Conservation (phyloP, 2,329 filamentous ascomycete species). For the Incumbomyces lentus region DNA sequence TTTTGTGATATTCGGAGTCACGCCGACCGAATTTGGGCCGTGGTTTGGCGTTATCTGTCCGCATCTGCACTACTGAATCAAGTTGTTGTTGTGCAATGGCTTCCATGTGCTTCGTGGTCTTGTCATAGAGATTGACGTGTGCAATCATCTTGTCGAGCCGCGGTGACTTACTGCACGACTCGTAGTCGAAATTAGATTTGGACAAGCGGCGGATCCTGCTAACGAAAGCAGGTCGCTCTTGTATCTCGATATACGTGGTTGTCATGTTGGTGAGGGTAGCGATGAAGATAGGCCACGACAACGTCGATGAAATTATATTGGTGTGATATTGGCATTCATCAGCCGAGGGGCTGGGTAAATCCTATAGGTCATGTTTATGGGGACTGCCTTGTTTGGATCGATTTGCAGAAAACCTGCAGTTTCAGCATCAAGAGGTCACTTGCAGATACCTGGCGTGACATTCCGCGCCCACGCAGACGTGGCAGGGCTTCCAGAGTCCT, state of each 20-base stretch:
- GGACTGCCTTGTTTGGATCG: too few relatives aligned
- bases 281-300: too few relatives aligned
- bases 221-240: background rate
- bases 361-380: too few relatives aligned
- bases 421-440: too few relatives aligned
- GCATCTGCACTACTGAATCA: background rate
- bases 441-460: too few relatives aligned
- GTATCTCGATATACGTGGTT: background rate
- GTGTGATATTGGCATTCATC: too few relatives aligned
- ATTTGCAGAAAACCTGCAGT: too few relatives aligned
- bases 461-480: too few relatives aligned
- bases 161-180: background rate
- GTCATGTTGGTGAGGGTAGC: background rate
- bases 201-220: slow-evolving; percentile 1
- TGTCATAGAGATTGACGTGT: slow-evolving; percentile 5
- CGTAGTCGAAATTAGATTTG: slow-evolving; percentile 3
- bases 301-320: too few relatives aligned
- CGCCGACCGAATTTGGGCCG: background rate
- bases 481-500: too few relatives aligned
- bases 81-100: background rate
- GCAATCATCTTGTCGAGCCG: slow-evolving; percentile 8
- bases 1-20: background rate
- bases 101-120: slow-evolving; percentile 4
- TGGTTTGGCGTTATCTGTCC: background rate
- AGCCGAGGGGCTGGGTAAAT: too few relatives aligned